Percentiles rank a stretch among this genome's conserved stretches.
Conservation (phyloP, 1,284 basidiomycete species). For the Rhodotorula sp. region DNA sequence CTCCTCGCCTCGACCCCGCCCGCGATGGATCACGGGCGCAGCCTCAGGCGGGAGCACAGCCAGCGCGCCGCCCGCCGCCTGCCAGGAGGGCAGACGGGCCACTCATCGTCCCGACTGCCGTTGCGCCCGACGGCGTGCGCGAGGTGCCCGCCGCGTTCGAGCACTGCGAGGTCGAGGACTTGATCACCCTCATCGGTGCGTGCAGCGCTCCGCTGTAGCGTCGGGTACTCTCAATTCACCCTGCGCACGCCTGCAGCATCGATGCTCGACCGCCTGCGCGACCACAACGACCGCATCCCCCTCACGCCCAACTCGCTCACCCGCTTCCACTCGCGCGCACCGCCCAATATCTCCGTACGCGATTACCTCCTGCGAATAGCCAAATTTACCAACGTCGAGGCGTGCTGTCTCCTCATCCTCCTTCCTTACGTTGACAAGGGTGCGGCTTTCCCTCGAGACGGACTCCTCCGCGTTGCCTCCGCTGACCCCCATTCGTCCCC, state of each 20-base stretch:
- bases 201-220: constrained; percentile 31
- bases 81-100: constrained; percentile 21
- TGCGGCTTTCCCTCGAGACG: constrained; percentile 22
- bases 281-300: constrained; percentile 90
- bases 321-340: constrained; percentile 86
- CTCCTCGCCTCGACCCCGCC: not conserved
- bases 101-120: constrained; percentile 29
- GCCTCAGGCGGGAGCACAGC: not conserved
- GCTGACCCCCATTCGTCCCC: not conserved
- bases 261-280: constrained; percentile 88
- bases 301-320: constrained; percentile 80
- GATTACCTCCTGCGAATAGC: constrained; percentile 91
- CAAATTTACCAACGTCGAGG: constrained; percentile 90
- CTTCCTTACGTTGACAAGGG: constrained; percentile 88
- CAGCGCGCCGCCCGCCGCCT: not conserved
- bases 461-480: not conserved
- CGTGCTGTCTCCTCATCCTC: constrained; percentile 81
- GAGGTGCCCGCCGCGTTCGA: constrained; percentile 42
- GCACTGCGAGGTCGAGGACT: constrained; percentile 65
- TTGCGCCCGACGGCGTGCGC: constrained; percentile 34
- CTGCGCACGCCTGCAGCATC: constrained; percentile 62
- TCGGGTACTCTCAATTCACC: constrained; percentile 18
- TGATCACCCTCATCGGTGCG: constrained; percentile 81
- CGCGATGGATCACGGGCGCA: not conserved
- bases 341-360: constrained; percentile 77